Conservation (phyloP, 805 yeast species). For the Kodamaea lidongshanica region DNA sequence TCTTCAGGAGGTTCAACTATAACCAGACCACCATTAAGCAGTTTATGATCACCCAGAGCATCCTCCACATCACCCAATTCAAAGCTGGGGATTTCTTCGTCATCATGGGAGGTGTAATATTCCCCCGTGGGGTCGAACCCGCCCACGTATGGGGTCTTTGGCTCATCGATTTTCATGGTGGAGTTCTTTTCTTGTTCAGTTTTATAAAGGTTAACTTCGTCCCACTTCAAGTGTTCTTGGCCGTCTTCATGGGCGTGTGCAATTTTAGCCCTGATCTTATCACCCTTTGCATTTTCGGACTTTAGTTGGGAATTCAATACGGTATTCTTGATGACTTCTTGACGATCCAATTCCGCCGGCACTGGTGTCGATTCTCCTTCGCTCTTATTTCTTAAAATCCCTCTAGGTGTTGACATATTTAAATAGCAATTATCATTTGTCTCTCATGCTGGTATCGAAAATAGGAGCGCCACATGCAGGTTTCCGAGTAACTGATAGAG, state of each 20-base stretch:
- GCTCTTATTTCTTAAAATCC: conserved; percentile 49
- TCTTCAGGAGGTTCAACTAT: conserved; percentile 25
- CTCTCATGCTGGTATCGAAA: too few species aligned
- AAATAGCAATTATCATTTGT: too few species aligned
- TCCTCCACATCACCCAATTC: conserved; percentile 55
- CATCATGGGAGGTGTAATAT: conserved; percentile 61
- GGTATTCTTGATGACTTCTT: conserved; percentile 76
- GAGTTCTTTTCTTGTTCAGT: conserved; percentile 69
- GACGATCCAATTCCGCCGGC: conserved; percentile 41
- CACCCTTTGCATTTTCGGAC: conserved; percentile 35
- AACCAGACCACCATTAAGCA: conserved; percentile 39
- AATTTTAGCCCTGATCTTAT: conserved; percentile 40
- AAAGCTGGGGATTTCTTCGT: conserved; percentile 43
- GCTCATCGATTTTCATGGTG: conserved; percentile 85
- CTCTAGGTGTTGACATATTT: conserved; percentile 21
- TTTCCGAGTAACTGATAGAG: too few species aligned
- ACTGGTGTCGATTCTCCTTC: conserved; percentile 4
- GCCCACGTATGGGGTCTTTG: conserved; percentile 92
- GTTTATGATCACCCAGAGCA: conserved; percentile 17
- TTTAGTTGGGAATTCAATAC: conserved; percentile 58
- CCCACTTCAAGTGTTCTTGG: conserved; percentile 64
- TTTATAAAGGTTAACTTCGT: conserved; percentile 65
- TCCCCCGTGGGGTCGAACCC: conserved; percentile 80
- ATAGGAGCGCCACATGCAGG: too few species aligned
- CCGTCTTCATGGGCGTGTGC: conserved; percentile 30